Base-by-base conservation (phyloP, 164 flowering plant genomes). In the Berberis thunbergii region DNA sequence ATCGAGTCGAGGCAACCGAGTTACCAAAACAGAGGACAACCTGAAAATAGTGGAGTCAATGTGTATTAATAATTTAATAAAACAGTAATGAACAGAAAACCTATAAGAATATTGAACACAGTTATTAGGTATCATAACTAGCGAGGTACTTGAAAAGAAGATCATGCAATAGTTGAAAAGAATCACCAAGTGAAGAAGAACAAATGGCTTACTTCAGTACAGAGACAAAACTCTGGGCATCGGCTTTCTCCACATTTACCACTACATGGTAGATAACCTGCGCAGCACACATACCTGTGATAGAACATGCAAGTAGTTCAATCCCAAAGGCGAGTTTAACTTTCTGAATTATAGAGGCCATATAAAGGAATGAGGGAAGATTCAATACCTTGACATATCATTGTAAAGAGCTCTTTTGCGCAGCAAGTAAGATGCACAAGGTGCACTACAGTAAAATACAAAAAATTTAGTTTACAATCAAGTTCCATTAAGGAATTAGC, bases 341-440 rank as follows among this genome's bases (percentile, higher is more conserved):
- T 10, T 52, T 52, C 4, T 52, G 13, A 52, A 7, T 11, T 4
- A 6, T 3, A 10, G n/a, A 9, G 3, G 11, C 12, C 9, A 2
- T 3, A 52, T 10, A 7, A 3, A 4, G n/a, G n/a, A 4, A 9
- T 2, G n/a, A 0, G 54, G n/a, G n/a, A 2, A 7, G n/a, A 26
- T 26, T 26, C 26, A 52, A 70, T 82, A 93, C 98, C 97, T 88
- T 56, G 92, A 79, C 98, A 93, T 90, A 69, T 93, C 96, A 80
- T 87, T 79, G 67, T 93, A 90, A 57, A 93, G 83, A 49, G 98
- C 98, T 75, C 98, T 78, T 71, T 87, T 93, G 44, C 98, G 89
- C 40, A 93, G 92, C 83, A 93, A 49, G 80, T 93, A 93, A 44
- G 98, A 93, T 10, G 65, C 92, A 78, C 98, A 93, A 45, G 98